Base-by-base conservation (phyloP, 306 rosid genomes). In the Fragaria iinumae region DNA sequence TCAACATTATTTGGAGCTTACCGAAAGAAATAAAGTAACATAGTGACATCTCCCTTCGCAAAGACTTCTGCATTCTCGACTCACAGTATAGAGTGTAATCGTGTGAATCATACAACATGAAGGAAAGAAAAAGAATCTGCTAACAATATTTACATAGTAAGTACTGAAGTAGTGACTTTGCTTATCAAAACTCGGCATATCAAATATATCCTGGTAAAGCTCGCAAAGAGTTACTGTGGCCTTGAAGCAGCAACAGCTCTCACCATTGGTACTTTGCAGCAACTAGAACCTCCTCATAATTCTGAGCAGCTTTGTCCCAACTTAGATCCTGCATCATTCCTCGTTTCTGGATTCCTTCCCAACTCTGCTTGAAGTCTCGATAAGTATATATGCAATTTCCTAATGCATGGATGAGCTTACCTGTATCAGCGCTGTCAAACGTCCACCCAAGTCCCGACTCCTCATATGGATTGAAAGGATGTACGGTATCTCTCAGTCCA, bases 211-310 rank as follows among this genome's bases (percentile, higher is more conserved):
- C 1, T 7, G 67, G 20, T 4, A 2, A 56, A 47, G 48, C 81
- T 53, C 11, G 62, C 52, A 32, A 29, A 56, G 53, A 16, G 63
- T 47, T 21, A 32, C 38, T 14, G 32, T 48, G 6, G 66, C 13
- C 53, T 23, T 23, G 27, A 45, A 49, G 45, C 71, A 69, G 69
- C 50, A 50, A 27, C 5, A 3, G 60, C 41, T 71, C 65, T 85
- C 91, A 91, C 89, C 89, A 95, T 79, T 95, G 99, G 83, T 79
- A 91, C 83, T 95, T 95, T 29, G 99, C 99, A 44, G 98, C 93
- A 69, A 92, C 84, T 34, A 92, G 90, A 8, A 95, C 98, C 73
- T 95, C 99, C 80, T 95, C 99, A 56, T 95, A 95, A 32, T 81
- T 89, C 80, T 87, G 83, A 68, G 99, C 99, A 69, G 97, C 99